phyloP scores from a whole-genome alignment of 768 basidiomycete species.

The Leccinellum luteum region DNA sequence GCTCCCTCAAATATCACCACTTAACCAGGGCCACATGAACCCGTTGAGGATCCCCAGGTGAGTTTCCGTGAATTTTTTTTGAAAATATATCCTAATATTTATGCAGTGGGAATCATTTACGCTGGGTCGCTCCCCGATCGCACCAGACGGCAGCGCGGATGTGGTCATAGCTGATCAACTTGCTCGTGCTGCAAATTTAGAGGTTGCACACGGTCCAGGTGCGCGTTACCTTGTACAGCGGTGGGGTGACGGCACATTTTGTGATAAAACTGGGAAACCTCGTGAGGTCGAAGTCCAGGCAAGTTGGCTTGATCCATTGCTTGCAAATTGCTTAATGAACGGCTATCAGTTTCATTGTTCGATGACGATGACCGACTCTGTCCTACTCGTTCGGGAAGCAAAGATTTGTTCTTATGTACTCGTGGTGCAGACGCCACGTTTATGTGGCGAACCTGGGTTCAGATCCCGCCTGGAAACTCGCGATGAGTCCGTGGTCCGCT shows the following conservation, averaged over 20 bases:
- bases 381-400: conserved; percentile 89
- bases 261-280: conserved; percentile 85
- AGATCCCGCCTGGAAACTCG: conserved; percentile 65
- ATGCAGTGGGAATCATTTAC: conserved; percentile 77
- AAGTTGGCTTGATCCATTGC: conserved; percentile 22
- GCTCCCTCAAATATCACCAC: conserved; percentile 21
- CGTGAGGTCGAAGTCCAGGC: conserved; percentile 97
- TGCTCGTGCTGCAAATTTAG: conserved; percentile 65
- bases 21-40: conserved; percentile 62
- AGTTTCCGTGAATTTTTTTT: conserved; percentile 33
- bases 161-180: conserved; percentile 64
- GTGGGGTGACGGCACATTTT: conserved; percentile 88
- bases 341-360: conserved; percentile 83
- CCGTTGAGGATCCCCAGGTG: conserved; percentile 84
- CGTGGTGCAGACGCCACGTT: conserved; percentile 90
- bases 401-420: conserved; percentile 93
- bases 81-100: conserved; percentile 20
- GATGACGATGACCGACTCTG: conserved; percentile 88
- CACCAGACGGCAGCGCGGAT: conserved; percentile 59
- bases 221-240: conserved; percentile 90
- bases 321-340: conserved; percentile 2
- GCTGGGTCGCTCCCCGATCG: conserved; percentile 64
- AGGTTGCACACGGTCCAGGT: conserved; percentile 73
- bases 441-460: conserved; percentile 93
- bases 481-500: conserved; percentile 70